phyloP scores from a whole-genome alignment of 1,139 yeast species.

The Lodderomyces theae region DNA sequence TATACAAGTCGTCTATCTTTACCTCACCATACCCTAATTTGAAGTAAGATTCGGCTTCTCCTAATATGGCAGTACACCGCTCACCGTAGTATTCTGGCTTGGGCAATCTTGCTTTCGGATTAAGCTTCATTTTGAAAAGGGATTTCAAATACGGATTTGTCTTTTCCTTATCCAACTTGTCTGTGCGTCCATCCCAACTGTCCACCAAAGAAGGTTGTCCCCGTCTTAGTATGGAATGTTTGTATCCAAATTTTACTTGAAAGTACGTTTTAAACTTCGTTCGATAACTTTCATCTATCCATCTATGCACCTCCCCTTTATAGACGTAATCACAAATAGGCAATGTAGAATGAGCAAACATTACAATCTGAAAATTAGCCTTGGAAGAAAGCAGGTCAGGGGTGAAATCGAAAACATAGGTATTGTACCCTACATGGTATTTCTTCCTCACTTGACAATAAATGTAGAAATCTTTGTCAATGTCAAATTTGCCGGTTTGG shows the following conservation, averaged over 20 bases:
- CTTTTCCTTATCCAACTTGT: slow-evolving; percentile 10
- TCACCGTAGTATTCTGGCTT: slow-evolving; percentile 14
- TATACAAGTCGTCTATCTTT: slow-evolving; percentile 10
- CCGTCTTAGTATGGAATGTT: slow-evolving; percentile 9
- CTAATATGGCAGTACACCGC: slow-evolving; percentile 8
- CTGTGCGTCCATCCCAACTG: slow-evolving; percentile 15
- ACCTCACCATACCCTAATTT: slow-evolving; percentile 14
- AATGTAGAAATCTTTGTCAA: slow-evolving; percentile 11
- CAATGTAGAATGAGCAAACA: slow-evolving; percentile 13
- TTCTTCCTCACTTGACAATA: slow-evolving; percentile 12
- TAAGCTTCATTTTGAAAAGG: slow-evolving; percentile 8
- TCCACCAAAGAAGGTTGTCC: slow-evolving; percentile 13
- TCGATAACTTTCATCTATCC: slow-evolving; percentile 13
- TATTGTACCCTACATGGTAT: slow-evolving; percentile 12
- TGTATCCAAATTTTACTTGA: slow-evolving; percentile 13
- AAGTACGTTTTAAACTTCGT: slow-evolving; percentile 7
- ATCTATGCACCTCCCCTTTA: slow-evolving; percentile 12
- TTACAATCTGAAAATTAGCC: slow-evolving; percentile 9
- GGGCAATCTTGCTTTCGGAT: slow-evolving; percentile 8
- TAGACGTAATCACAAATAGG: slow-evolving; percentile 15
- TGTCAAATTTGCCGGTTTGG: slow-evolving; percentile 12
- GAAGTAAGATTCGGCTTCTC: slow-evolving; percentile 12
- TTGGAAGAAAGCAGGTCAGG: slow-evolving; percentile 12
- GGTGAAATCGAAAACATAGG: slow-evolving; percentile 12
- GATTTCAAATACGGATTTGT: slow-evolving; percentile 11